These are phyloP conservation scores for Lipomyces kockii DNA, from an alignment of 805 yeast species.

Conservation along the genomic window DNA sequence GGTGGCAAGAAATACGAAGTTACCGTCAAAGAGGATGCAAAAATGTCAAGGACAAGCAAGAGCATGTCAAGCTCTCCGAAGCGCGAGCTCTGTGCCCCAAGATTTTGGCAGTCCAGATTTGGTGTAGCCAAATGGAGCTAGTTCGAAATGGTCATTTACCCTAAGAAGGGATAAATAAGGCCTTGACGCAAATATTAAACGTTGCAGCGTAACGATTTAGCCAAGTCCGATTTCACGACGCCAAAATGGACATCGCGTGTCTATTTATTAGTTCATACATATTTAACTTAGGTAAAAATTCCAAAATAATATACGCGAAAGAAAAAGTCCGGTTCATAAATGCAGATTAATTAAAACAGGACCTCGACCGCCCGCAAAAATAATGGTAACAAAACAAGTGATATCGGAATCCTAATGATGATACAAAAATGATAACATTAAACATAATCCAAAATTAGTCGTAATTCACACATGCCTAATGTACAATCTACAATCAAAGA, in stretches of 20 bases:
- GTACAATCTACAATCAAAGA: not conserved
- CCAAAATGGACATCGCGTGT: too few relatives aligned
- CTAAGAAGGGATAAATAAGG: not conserved
- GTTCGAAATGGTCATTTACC: not conserved
- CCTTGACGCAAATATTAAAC: not conserved
- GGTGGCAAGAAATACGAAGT: not conserved
- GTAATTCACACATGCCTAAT: not conserved
- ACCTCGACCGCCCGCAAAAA: not conserved
- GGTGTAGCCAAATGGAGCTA: not conserved
- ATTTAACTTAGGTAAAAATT: too few relatives aligned
- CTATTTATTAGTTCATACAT: too few relatives aligned
- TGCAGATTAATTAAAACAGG: not conserved
- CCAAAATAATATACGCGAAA: too few relatives aligned
- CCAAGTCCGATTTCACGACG: too few relatives aligned
- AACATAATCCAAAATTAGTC: not conserved
- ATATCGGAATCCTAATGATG: not conserved
- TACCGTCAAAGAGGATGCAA: not conserved
- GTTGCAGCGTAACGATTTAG: too few relatives aligned
- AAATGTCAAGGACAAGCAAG: not conserved
- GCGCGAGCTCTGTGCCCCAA: not conserved
- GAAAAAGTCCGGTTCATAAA: not conserved
- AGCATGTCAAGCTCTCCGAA: not conserved
- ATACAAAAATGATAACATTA: not conserved
- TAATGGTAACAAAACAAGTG: not conserved
- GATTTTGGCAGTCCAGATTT: not conserved